These are phyloP conservation scores for Camelina neglecta DNA, from an alignment of 345 rosid genomes.

Conservation along the genomic window DNA sequence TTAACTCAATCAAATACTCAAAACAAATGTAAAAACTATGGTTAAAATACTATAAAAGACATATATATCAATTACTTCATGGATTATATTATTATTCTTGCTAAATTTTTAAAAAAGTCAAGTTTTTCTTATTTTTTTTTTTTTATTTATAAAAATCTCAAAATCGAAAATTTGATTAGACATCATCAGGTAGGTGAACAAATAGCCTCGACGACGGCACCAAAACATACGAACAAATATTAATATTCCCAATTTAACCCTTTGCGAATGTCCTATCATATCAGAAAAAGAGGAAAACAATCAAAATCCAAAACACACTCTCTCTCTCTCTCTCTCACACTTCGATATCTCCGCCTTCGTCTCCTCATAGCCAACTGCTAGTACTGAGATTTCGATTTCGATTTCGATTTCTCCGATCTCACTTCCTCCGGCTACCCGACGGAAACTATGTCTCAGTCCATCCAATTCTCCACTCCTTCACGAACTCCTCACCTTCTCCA, in stretches of 20 bases:
- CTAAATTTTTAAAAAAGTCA: too few species aligned
- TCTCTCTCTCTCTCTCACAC: constrained; percentile 20
- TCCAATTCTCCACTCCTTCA: constrained; percentile 60
- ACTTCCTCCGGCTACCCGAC: constrained; percentile 19
- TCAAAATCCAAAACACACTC: constrained; percentile 15
- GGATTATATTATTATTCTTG: too few species aligned
- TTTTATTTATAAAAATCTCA: too few species aligned
- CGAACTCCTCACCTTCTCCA: constrained; percentile 46
- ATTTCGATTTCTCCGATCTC: constrained; percentile 23
- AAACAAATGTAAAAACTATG: too few species aligned
- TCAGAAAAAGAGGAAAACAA: background rate
- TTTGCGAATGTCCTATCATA: background rate
- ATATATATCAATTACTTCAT: too few species aligned
- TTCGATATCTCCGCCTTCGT: constrained; percentile 42
- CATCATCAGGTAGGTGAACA: too few species aligned
- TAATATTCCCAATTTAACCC: background rate
- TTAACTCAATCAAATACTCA: too few species aligned
- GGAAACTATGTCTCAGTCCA: constrained; percentile 73
- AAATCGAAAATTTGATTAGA: too few species aligned
- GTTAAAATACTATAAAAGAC: too few species aligned
- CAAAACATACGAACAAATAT: background rate
- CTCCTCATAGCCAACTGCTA: constrained; percentile 24
- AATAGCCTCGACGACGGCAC: too few species aligned
- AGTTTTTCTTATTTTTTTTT: too few species aligned
- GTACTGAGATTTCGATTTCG: background rate